Conservation (phyloP, 306 rosid genomes). For the Trichosanthes cucumerina region DNA sequence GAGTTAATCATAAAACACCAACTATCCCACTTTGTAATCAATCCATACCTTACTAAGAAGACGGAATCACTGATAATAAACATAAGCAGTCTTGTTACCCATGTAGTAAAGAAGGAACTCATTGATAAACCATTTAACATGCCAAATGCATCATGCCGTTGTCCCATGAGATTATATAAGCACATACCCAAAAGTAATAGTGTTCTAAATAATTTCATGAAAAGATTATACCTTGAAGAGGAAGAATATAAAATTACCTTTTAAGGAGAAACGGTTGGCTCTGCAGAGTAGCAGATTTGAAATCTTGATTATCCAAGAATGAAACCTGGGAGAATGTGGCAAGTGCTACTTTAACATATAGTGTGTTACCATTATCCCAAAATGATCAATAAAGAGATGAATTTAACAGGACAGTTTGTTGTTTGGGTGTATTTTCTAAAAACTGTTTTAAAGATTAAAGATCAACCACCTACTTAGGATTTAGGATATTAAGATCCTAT, state of each 20-base stretch:
- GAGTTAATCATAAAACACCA: background rate
- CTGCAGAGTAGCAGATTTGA: constrained; percentile 30
- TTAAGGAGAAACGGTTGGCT: constrained; percentile 46
- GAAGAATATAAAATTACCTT: constrained; percentile 21
- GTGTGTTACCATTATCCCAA: background rate
- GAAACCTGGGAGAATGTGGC: constrained; percentile 27
- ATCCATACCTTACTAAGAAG: background rate
- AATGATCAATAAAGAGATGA: background rate
- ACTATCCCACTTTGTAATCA: background rate
- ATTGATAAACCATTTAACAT: constrained; percentile 2
- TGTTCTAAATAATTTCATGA: background rate
- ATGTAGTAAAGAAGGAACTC: background rate
- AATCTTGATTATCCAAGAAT: constrained; percentile 39
- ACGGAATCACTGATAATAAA: background rate
- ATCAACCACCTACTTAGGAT: background rate
- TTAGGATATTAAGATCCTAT: background rate
- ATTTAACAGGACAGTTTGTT: background rate
- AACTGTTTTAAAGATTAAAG: background rate
- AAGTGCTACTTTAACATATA: background rate
- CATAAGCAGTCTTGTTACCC: background rate
- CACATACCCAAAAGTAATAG: background rate
- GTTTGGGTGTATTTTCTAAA: background rate
- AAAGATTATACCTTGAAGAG: background rate
- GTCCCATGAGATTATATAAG: background rate
- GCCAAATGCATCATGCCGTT: background rate